These are phyloP conservation scores for Scedosporium dehoogii DNA, from an alignment of 2,329 filamentous ascomycete genomes.

Conservation along the genomic window DNA sequence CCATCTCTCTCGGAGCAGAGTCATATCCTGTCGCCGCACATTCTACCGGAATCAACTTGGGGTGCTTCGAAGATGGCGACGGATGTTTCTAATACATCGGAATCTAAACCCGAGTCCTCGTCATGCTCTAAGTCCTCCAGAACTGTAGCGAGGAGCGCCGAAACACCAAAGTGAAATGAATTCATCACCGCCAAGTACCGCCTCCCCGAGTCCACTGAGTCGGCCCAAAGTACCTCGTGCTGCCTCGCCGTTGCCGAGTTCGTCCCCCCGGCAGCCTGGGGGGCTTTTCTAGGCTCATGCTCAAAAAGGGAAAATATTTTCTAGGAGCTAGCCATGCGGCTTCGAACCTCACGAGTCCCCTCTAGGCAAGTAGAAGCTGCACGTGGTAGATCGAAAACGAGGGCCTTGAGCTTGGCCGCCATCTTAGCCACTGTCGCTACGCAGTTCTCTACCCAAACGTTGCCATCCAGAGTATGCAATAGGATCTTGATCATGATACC, in stretches of 20 bases:
- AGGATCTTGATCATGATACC: neutral
- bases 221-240: no score
- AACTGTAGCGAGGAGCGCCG: neutral
- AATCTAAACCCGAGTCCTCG: neutral
- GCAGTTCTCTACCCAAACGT: neutral
- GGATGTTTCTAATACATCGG: neutral
- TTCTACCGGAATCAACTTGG: neutral
- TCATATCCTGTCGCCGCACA: neutral
- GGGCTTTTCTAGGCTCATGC: no score
- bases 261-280: no score
- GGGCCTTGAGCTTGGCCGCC: neutral
- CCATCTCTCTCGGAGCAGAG: neutral
- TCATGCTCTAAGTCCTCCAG: neutral
- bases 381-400: neutral
- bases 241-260: no score
- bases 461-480: neutral
- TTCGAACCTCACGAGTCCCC: neutral
- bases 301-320: neutral
- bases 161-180: neutral
- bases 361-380: neutral
- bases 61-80: neutral
- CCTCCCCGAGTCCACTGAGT: no score
- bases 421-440: neutral
- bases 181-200: no score
- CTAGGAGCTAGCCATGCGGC: neutral